Percentiles rank a stretch among this genome's conserved stretches.
phyloP scores from a whole-genome alignment of 768 basidiomycete genomes.

The Russula vinacea region DNA sequence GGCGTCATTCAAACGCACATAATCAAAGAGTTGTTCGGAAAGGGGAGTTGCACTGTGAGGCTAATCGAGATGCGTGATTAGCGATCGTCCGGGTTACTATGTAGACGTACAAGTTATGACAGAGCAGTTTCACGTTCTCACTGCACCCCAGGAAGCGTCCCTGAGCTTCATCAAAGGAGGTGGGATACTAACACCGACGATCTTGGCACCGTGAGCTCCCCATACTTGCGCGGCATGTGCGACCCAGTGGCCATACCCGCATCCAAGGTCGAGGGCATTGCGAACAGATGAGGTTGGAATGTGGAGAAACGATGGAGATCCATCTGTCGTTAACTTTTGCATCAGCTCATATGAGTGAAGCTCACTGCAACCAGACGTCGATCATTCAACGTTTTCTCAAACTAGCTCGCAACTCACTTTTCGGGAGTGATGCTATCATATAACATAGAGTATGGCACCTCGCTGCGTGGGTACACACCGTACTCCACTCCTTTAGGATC shows the following conservation, averaged over 20 bases:
- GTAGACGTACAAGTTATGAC: conserved; percentile 63
- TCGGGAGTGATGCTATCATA: conserved; percentile 9
- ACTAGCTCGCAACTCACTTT: conserved; percentile 6
- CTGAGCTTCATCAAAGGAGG: conserved; percentile 32
- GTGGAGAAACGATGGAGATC: conserved; percentile 60
- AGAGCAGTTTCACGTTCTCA: conserved; percentile 51
- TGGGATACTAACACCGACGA: conserved; percentile 68
- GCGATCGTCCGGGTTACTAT: not conserved
- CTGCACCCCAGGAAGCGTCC: conserved; percentile 20
- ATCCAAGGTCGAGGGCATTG: conserved; percentile 69
- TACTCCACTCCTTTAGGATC: not conserved
- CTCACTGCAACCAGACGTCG: conserved; percentile 48
- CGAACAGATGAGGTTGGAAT: conserved; percentile 46
- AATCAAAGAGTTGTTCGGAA: conserved; percentile 62
- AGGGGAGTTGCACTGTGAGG: conserved; percentile 56
- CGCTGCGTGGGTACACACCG: conserved; percentile 8
- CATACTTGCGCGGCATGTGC: conserved; percentile 59
- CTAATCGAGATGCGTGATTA: conserved; percentile 36
- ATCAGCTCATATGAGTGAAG: conserved; percentile 50
- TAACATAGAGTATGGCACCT: conserved; percentile 19
- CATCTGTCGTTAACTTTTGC: conserved; percentile 50
- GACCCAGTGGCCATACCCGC: conserved; percentile 70
- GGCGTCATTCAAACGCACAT: conserved; percentile 71
- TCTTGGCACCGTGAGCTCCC: conserved; percentile 47
- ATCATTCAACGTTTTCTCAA: conserved; percentile 14